These are phyloP conservation scores for Closterium sp. DNA, from an alignment of 139 green algal genomes.

Conservation along the genomic window DNA sequence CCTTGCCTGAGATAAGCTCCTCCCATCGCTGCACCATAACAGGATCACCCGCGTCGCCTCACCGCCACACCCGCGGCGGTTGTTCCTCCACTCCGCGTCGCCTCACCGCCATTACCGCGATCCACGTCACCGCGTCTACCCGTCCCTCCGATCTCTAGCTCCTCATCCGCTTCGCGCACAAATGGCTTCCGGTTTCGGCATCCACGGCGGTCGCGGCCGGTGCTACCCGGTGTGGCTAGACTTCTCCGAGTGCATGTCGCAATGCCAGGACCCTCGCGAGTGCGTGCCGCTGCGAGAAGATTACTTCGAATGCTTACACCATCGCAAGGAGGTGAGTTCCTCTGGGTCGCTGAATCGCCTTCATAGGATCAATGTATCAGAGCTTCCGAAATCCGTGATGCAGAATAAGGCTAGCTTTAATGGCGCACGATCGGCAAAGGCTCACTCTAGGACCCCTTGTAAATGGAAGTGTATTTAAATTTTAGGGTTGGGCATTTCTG, in stretches of 20 bases:
- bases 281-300: slow-evolving; percentile 56
- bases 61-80: too few species aligned
- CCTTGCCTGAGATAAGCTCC: too few species aligned
- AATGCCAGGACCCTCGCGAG: slow-evolving; percentile 40
- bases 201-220: slow-evolving; percentile 49
- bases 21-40: too few species aligned
- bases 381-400: too few species aligned
- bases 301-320: slow-evolving; percentile 65
- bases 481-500: too few species aligned
- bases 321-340: slow-evolving; percentile 56
- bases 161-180: neutral
- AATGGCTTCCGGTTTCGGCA: slow-evolving; percentile 60
- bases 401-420: too few species aligned
- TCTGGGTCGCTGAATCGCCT: neutral
- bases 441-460: neutral
- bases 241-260: slow-evolving; percentile 60
- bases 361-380: neutral
- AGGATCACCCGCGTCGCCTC: neutral
- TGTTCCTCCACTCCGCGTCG: too few species aligned
- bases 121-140: neutral
- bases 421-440: neutral
- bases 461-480: neutral
- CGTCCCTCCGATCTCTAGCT: neutral
- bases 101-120: neutral
- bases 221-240: slow-evolving; percentile 55